A percentile compares a stretch with the other conserved stretches of the same genome.
Conservation (phyloP, 2,329 filamentous ascomycete genomes). For the Atkinsonella hypoxylon region DNA sequence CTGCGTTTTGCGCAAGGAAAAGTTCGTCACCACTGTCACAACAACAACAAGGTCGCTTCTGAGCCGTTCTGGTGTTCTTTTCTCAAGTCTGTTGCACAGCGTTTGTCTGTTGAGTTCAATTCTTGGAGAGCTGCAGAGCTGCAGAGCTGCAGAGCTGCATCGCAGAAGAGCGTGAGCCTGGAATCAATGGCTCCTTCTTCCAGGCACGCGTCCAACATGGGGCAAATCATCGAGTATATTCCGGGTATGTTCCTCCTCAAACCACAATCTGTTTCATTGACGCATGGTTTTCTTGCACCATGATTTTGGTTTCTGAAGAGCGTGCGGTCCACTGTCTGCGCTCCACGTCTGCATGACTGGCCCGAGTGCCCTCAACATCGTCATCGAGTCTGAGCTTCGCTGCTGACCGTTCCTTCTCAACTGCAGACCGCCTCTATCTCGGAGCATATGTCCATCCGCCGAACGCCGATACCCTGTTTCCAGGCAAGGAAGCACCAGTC, state of each 20-base stretch:
- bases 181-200: conserved; percentile 38
- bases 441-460: conserved; percentile 81
- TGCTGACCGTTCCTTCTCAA: conserved; percentile 11
- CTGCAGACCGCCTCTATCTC: conserved; percentile 81
- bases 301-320: background rate
- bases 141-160: background rate
- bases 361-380: background rate
- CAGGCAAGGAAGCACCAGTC: conserved; percentile 63
- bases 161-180: conserved; percentile 13
- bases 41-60: too few species aligned
- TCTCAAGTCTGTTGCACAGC: background rate
- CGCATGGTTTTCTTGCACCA: background rate
- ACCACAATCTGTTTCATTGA: background rate
- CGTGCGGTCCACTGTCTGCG: background rate
- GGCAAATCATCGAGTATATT: conserved; percentile 92
- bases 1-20: background rate
- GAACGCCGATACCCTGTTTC: conserved; percentile 71
- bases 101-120: background rate
- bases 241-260: conserved; percentile 52
- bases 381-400: conserved; percentile 4
- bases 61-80: too few species aligned
- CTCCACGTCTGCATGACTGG: background rate
- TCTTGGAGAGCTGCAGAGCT: background rate
- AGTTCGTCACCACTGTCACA: background rate
- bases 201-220: conserved; percentile 48